phyloP scores from a whole-genome alignment of 345 rosid genomes.

The Syzygium aqueum region DNA sequence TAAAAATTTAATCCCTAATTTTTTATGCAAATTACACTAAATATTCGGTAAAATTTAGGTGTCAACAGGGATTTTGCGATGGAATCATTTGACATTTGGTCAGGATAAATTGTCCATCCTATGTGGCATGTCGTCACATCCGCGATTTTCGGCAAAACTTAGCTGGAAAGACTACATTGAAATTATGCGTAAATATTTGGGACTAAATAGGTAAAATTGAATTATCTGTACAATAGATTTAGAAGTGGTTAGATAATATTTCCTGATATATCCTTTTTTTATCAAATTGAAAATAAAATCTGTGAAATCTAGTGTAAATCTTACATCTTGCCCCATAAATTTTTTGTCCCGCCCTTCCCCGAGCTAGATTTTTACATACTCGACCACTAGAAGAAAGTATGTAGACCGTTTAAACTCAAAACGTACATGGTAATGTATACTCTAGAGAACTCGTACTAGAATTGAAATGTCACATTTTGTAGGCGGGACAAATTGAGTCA shows the following conservation, averaged over 20 bases:
- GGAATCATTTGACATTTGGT: background rate
- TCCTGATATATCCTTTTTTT: background rate
- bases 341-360: background rate
- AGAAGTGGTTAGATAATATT: background rate
- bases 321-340: background rate
- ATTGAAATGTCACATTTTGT: background rate
- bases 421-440: background rate
- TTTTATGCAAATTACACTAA: too few species aligned
- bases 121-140: background rate
- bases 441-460: background rate
- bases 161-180: rapidly evolving
- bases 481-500: background rate
- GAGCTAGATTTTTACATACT: background rate
- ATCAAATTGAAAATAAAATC: background rate
- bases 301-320: background rate
- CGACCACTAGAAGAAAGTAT: background rate
- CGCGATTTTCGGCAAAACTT: background rate
- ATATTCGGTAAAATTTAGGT: too few species aligned
- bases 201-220: background rate
- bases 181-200: background rate
- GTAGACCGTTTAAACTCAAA: background rate
- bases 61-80: too few species aligned
- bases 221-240: background rate
- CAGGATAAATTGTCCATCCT: background rate
- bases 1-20: too few species aligned